Percentiles rank a stretch among this genome's conserved stretches.
phyloP scores from a whole-genome alignment of 345 rosid species.

The Cardamine occulta region DNA sequence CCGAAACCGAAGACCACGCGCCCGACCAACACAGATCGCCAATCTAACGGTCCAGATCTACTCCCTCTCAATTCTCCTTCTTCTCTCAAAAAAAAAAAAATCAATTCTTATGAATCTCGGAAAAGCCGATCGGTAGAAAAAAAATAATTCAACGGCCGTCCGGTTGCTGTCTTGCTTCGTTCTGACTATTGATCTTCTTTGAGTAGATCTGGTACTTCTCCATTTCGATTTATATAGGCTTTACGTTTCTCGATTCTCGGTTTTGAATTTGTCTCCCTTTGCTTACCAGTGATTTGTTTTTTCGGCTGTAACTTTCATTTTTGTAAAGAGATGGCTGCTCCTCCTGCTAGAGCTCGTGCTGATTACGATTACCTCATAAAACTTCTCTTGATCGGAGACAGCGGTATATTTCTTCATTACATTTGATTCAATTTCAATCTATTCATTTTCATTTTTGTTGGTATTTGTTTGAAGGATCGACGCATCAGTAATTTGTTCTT shows the following conservation, averaged over 20 bases:
- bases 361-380: constrained; percentile 77
- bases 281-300: constrained; percentile 5
- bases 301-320: not conserved
- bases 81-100: constrained; percentile 2
- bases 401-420: constrained; percentile 35
- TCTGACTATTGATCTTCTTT: constrained; percentile 38
- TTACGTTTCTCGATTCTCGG: not conserved
- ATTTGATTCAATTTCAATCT: not conserved
- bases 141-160: constrained; percentile 51
- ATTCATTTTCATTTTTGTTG: not conserved
- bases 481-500: not conserved
- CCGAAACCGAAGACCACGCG: constrained; percentile 37
- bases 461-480: constrained; percentile 3
- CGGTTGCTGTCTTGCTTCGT: constrained; percentile 46
- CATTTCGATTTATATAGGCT: not conserved
- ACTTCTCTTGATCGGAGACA: constrained; percentile 59
- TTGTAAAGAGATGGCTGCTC: constrained; percentile 58
- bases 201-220: constrained; percentile 50
- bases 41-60: constrained; percentile 48
- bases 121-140: constrained; percentile 28
- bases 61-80: constrained; percentile 27
- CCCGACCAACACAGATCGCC: constrained; percentile 31
- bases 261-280: not conserved
- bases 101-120: constrained; percentile 15
- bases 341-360: constrained; percentile 82